Evolutionary conservation across 2,329 filamentous ascomycete genomes (phyloP), one percentile per base, ranked within the genome.

Genomic region (Talaromyces pinophilus): DNA sequence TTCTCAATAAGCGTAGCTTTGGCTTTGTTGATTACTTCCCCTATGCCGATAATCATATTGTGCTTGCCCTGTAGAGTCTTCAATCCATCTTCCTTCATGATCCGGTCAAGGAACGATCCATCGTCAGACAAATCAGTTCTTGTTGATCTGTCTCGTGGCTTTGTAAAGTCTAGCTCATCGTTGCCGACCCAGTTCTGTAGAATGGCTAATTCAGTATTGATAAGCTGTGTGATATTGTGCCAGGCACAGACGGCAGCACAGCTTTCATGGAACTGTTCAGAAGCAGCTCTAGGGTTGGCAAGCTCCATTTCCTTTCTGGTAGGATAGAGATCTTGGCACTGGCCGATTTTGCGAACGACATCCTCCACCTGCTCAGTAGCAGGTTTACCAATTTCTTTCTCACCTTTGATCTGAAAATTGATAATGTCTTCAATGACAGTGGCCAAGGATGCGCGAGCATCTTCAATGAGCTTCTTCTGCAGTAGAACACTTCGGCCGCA

Each of bases 101-200:
- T 87, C 52, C 94, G 87, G 77, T 99, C 95, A 65, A 99, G 87
- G 78, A 99, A 99, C 0, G 93, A 96, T 0, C 92, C 90, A 72
- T 97, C 93, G 73, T 98, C 94, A 30, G 89, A 88, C 59, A 97
- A 86, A 66, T 92, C 91, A 71, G 90, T 88, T 68, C 87, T 87
- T 0, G 91, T 90, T 65, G 87, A 86, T 67, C 87, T 86, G 63
- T 88, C 85, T 70, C 90, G 90, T 25, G 89, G 86, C 74, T 91
- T 90, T 61, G 88, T 88, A 75, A 98, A 99, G 78, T 98, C 93
- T 46, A 99, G 86, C 74, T 97, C 93, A 44, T 93, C 89, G 74
- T 99, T 99, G 64, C 95, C 95, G 30, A 99, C 95, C 95, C 95
- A 99, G 69, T 90, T 93, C 78, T 95, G 93, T 69, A 99, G 80